A percentile compares a stretch with the other conserved stretches of the same genome.
phyloP scores from a whole-genome alignment of 805 yeast genomes.

The Candida nonsorbophila region DNA sequence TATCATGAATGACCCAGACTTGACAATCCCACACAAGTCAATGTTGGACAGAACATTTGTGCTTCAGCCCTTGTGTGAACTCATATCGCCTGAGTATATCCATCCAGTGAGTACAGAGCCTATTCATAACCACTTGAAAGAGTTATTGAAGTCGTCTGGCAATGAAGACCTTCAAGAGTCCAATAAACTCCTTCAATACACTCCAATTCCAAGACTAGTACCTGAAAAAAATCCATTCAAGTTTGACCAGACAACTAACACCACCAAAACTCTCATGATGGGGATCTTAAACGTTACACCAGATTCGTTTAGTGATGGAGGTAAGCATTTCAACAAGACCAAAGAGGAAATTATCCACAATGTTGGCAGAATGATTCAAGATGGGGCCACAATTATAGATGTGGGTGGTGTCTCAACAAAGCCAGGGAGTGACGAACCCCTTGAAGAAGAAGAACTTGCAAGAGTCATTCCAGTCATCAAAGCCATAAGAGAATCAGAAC shows the following conservation, averaged over 20 bases:
- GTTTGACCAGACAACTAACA: constrained; percentile 42
- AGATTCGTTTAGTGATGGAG: constrained; percentile 94
- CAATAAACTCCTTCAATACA: constrained; percentile 41
- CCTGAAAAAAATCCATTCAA: constrained; percentile 14
- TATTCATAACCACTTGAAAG: constrained; percentile 58
- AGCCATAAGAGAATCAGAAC: constrained; percentile 46
- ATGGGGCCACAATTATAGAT: constrained; percentile 77
- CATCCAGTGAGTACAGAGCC: constrained; percentile 92
- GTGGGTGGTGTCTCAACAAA: constrained; percentile 94
- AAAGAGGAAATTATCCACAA: constrained; percentile 36
- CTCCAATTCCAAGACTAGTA: constrained; percentile 38
- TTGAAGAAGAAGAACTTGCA: constrained; percentile 58
- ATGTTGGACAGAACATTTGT: constrained; percentile 92
- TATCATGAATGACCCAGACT: constrained; percentile 49
- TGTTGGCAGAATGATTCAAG: constrained; percentile 45
- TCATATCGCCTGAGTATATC: constrained; percentile 55
- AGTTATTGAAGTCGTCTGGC: constrained; percentile 28
- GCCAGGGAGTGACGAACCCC: constrained; percentile 68
- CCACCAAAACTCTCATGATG: constrained; percentile 67
- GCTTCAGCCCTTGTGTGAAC: constrained; percentile 79
- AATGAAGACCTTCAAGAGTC: constrained; percentile 48
- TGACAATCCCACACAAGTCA: constrained; percentile 79
- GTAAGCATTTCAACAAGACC: constrained; percentile 24
- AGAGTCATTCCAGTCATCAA: constrained; percentile 69
- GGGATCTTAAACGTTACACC: constrained; percentile 88